phyloP scores from a whole-genome alignment of 177 flowering plant species.

The Tripterygium wilfordii region DNA sequence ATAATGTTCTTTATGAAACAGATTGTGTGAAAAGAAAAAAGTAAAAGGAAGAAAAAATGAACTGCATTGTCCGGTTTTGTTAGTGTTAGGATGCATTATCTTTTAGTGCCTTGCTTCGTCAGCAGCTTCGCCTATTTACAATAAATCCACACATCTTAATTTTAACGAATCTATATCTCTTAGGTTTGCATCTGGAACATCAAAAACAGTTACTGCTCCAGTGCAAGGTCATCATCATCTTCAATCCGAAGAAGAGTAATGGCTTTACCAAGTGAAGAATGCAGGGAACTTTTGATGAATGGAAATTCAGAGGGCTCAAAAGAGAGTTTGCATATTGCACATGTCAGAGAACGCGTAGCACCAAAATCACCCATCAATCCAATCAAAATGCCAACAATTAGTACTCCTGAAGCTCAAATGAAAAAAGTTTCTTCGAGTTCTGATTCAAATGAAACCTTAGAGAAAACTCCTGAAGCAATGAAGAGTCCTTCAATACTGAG shows the following conservation, averaged over 20 bases:
- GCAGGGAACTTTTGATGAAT: conserved; percentile 31
- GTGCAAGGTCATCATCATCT: conserved; percentile 44
- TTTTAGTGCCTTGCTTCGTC: neutral
- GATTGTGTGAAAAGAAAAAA: too few species aligned
- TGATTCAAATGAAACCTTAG: conserved; percentile 20
- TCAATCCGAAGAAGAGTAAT: conserved; percentile 34
- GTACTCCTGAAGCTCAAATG: conserved; percentile 59
- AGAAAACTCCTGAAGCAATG: conserved; percentile 30
- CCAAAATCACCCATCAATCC: conserved; percentile 11
- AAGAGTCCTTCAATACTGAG: conserved; percentile 84
- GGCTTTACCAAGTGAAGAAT: conserved; percentile 44
- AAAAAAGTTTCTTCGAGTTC: conserved; percentile 18
- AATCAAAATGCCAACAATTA: conserved; percentile 26
- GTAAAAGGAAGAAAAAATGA: too few species aligned
- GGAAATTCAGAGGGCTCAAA: conserved; percentile 14
- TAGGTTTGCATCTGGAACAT: conserved; percentile 82
- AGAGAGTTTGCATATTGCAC: conserved; percentile 12
- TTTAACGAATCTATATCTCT: conserved; percentile 4
- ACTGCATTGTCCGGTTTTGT: neutral
- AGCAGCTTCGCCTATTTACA: neutral
- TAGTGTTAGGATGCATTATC: neutral
- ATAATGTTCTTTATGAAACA: too few species aligned
- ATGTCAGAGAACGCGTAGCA: conserved; percentile 10
- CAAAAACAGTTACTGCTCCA: conserved; percentile 27
- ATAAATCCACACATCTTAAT: neutral